phyloP scores from a whole-genome alignment of 768 basidiomycete genomes.

The Gymnopilus junonius region DNA sequence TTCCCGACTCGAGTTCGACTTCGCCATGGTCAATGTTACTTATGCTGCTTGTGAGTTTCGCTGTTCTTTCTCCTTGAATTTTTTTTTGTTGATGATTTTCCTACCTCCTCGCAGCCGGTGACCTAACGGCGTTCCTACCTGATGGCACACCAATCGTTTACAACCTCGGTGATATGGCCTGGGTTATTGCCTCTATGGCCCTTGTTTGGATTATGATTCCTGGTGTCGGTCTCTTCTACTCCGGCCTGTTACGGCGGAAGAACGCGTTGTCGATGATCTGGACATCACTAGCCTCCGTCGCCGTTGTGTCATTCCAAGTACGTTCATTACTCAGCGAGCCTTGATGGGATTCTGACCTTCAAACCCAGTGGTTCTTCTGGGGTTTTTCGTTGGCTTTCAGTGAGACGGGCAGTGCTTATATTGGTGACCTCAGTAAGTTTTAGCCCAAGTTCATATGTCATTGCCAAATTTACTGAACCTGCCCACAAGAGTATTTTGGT shows the following conservation, averaged over 20 bases:
- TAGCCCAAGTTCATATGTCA: neutral
- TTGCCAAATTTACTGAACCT: constrained; percentile 3
- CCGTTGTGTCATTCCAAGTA: constrained; percentile 85
- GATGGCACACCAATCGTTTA: constrained; percentile 40
- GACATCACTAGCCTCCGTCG: constrained; percentile 75
- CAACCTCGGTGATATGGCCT: constrained; percentile 55
- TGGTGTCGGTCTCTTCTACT: constrained; percentile 88
- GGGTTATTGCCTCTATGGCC: constrained; percentile 73
- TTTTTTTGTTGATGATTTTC: constrained; percentile 1
- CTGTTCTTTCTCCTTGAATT: neutral
- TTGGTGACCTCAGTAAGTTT: constrained; percentile 79
- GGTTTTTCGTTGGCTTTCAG: constrained; percentile 93
- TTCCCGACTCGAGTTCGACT: neutral
- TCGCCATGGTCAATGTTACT: constrained; percentile 32
- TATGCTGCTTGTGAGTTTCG: constrained; percentile 29
- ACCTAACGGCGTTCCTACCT: constrained; percentile 35
- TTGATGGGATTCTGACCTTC: neutral
- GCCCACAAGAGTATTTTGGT: constrained; percentile 71
- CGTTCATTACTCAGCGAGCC: constrained; percentile 18
- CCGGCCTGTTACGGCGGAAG: constrained; percentile 89
- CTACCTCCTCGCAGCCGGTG: constrained; percentile 36
- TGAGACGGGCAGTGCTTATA: constrained; percentile 72
- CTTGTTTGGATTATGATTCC: constrained; percentile 88
- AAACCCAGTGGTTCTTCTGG: constrained; percentile 92
- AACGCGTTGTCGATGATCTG: constrained; percentile 93